Evolutionary conservation across 345 rosid species (phyloP).

Genomic region (Lumnitzera racemosa): DNA sequence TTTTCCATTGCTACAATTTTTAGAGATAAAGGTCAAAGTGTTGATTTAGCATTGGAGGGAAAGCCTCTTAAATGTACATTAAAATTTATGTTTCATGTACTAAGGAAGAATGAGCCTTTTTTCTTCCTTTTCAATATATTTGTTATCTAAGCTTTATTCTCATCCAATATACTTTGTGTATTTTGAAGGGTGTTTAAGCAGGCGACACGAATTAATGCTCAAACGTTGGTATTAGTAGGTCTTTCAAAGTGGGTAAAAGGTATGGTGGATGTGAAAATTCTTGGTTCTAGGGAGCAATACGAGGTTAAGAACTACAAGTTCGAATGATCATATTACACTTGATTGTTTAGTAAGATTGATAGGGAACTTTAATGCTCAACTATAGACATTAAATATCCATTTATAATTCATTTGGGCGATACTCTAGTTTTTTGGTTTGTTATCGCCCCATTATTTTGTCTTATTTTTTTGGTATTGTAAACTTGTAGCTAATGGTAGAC

Average conservation of each 20-base stretch:
- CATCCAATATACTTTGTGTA: slow-evolving; percentile 3
- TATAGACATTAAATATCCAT: no score
- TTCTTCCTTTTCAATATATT: not conserved
- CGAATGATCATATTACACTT: slow-evolving; percentile 19
- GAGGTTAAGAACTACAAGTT: slow-evolving; percentile 69
- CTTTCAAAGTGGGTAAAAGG: slow-evolving; percentile 72
- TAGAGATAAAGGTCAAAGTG: slow-evolving; percentile 69
- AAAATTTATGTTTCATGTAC: not conserved
- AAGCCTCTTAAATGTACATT: slow-evolving; percentile 75
- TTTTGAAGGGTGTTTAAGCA: slow-evolving; percentile 75
- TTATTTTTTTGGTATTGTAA: no score
- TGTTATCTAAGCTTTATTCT: not conserved
- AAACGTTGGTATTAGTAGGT: slow-evolving; percentile 74
- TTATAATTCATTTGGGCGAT: no score
- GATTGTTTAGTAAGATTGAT: not conserved
- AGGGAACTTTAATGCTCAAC: no score
- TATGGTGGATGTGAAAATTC: slow-evolving; percentile 69
- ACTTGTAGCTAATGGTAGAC: no score
- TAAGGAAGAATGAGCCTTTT: not conserved
- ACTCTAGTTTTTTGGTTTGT: no score
- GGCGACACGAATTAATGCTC: slow-evolving; percentile 66
- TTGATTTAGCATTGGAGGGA: slow-evolving; percentile 75
- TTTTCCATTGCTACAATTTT: slow-evolving; percentile 65
- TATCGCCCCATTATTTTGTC: no score
- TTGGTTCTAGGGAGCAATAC: slow-evolving; percentile 65